Conservation (phyloP, 1,139 yeast species). For the Yamadazyma triangularis region DNA sequence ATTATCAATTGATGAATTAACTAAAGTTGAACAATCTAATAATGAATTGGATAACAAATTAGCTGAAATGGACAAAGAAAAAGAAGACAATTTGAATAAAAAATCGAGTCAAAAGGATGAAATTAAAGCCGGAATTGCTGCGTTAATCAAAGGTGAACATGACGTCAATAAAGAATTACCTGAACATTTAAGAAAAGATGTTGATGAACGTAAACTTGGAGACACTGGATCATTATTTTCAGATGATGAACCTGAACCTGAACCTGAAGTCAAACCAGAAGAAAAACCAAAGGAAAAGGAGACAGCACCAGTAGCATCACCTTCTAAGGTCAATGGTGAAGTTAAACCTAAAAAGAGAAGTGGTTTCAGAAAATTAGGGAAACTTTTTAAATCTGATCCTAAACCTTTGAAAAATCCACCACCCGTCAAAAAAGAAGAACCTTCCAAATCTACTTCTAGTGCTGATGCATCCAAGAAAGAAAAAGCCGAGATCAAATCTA, state of each 20-base stretch:
- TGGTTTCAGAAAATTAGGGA: slow-evolving; percentile 12
- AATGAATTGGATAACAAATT: slow-evolving; percentile 31
- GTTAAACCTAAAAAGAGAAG: slow-evolving; percentile 7
- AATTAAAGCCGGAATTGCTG: slow-evolving; percentile 28
- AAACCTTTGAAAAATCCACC: no score
- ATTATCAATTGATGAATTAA: slow-evolving; percentile 9
- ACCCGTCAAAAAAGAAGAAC: not conserved
- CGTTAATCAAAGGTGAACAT: slow-evolving; percentile 38
- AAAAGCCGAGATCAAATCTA: slow-evolving; percentile 8
- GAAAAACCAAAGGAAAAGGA: slow-evolving; percentile 5
- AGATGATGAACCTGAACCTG: slow-evolving; percentile 18
- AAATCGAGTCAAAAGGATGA: slow-evolving; percentile 31
- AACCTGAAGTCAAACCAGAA: slow-evolving; percentile 13
- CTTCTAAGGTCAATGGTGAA: slow-evolving; percentile 3
- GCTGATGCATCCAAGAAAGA: slow-evolving; percentile 1
- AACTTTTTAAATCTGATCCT: slow-evolving; percentile 10
- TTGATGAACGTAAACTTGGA: slow-evolving; percentile 35
- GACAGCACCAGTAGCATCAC: slow-evolving; percentile 4
- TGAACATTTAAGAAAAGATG: slow-evolving; percentile 44
- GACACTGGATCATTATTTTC: slow-evolving; percentile 42
- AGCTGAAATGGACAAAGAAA: slow-evolving; percentile 24
- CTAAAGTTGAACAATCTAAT: slow-evolving; percentile 14
- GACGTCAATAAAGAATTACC: slow-evolving; percentile 48
- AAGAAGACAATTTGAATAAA: slow-evolving; percentile 23
- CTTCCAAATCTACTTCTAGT: slow-evolving; percentile 1